Evolutionary conservation across 495 filamentous ascomycete species (phyloP).

Genomic region (Hyaloscypha variabilis): DNA sequence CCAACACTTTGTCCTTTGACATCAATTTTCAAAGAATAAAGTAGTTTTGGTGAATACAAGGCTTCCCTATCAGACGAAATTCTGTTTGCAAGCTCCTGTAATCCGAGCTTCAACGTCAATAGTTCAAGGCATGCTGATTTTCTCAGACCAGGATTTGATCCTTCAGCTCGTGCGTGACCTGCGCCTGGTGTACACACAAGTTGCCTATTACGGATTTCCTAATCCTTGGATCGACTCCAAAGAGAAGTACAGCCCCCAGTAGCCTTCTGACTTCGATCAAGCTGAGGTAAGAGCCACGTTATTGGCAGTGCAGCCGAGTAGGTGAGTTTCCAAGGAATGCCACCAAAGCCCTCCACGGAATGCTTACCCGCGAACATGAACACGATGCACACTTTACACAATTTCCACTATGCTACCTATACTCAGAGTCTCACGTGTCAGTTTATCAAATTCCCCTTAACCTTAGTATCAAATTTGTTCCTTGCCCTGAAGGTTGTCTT

Average conservation of each 20-base stretch:
- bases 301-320: background rate
- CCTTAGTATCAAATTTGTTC: background rate
- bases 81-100: background rate
- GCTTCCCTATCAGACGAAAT: background rate
- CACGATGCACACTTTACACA: background rate
- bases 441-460: background rate
- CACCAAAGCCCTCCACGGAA: background rate
- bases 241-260: background rate
- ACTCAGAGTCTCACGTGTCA: background rate
- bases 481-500: background rate
- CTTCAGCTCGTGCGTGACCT: background rate
- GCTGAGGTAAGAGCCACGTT: background rate
- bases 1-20: background rate
- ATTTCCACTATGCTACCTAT: background rate
- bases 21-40: background rate
- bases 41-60: background rate
- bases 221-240: background rate
- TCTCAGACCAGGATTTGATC: background rate
- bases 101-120: background rate
- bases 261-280: background rate
- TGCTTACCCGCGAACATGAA: background rate
- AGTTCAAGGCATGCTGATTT: background rate
- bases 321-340: background rate
- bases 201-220: background rate
- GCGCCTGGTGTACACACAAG: background rate